Base-by-base conservation (phyloP, 2,329 filamentous ascomycete genomes). In the Aureobasidium sp. region DNA sequence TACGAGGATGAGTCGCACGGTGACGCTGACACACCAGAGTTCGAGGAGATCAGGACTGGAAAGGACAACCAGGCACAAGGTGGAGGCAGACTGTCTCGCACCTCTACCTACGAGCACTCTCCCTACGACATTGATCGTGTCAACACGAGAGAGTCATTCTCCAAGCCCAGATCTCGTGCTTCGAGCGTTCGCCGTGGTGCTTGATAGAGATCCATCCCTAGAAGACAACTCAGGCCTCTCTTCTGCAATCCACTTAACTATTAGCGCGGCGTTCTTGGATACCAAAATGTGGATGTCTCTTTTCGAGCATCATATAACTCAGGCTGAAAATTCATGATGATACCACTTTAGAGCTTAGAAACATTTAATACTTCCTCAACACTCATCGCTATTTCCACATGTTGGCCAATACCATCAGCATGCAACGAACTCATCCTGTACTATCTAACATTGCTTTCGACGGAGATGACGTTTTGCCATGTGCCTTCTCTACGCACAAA, bases 41-140 rank as follows among this genome's bases (percentile, higher is more conserved):
- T 76, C 57, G 72, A 72, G 61, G 70, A 71, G 65, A 71, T 77
- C 68, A 76, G 75, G 68, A 69, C 74, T 0, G 54, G 42, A 30
- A 30, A 47, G 5, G 58, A 52, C 70, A 72, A 34, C 49, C 30
- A 45, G 16, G 41, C 16, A 47, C 30, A n/a, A 1, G 49, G 30
- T n/a, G 49, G 50, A 16, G 59, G 39, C 49, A 53, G 42, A 39
- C 27, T 61, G 2, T 61, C 59, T n/a, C 59, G 69, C 49, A 67
- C 63, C 30, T 68, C 64, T 32, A 66, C 64, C 55, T 74, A 78
- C 49, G 73, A 76, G n/a, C 63, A 59, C 41, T 79, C 75, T 64
- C 78, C 78, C 5, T 81, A 76, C 64, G 77, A 79, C 59, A 74
- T 81, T 44, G 78, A 81, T 64, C 74, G 77, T 1, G 74, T 79